phyloP scores from a whole-genome alignment of 106 monocot genomes.

The Iris macrosiphon region DNA sequence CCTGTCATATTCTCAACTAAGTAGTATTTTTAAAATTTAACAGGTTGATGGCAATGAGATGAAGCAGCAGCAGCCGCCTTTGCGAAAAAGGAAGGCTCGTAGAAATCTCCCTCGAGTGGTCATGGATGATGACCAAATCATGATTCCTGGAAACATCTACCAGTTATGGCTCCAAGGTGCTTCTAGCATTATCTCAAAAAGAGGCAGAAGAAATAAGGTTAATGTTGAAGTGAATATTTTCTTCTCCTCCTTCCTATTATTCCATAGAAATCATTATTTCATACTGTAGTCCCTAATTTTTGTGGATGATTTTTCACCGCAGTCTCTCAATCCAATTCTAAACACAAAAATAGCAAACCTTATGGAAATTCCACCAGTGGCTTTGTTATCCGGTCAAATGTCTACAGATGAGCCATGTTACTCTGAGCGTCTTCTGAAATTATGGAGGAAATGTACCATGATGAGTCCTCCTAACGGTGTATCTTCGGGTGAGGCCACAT shows the following conservation, averaged over 20 bases:
- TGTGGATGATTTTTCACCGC: neutral
- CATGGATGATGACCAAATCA: conserved; percentile 55
- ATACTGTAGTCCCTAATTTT: neutral
- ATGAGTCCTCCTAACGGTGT: neutral
- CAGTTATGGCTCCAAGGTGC: conserved; percentile 71
- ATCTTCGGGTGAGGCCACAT: conserved; percentile 20
- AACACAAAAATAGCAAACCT: conserved; percentile 33
- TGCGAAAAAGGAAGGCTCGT: conserved; percentile 34
- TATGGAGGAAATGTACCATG: conserved; percentile 40
- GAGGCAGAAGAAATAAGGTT: conserved; percentile 52
- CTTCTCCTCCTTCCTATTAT: neutral
- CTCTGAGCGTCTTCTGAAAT: conserved; percentile 50
- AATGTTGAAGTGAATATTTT: too few species aligned
- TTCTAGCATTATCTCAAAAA: conserved; percentile 42
- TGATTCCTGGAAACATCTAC: conserved; percentile 56
- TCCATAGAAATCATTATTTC: neutral
- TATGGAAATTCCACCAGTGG: conserved; percentile 61
- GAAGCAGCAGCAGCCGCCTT: conserved; percentile 4
- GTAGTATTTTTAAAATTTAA: conserved; percentile 1
- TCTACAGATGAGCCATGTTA: conserved; percentile 40
- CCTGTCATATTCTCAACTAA: too few species aligned
- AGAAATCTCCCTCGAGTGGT: conserved; percentile 10
- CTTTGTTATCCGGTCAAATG: conserved; percentile 28
- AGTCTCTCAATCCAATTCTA: conserved; percentile 17
- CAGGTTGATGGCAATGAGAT: conserved; percentile 8